A percentile compares a stretch with the other conserved stretches of the same genome.
phyloP scores from a whole-genome alignment of 768 basidiomycete genomes.

The Lactifluus echinatus region DNA sequence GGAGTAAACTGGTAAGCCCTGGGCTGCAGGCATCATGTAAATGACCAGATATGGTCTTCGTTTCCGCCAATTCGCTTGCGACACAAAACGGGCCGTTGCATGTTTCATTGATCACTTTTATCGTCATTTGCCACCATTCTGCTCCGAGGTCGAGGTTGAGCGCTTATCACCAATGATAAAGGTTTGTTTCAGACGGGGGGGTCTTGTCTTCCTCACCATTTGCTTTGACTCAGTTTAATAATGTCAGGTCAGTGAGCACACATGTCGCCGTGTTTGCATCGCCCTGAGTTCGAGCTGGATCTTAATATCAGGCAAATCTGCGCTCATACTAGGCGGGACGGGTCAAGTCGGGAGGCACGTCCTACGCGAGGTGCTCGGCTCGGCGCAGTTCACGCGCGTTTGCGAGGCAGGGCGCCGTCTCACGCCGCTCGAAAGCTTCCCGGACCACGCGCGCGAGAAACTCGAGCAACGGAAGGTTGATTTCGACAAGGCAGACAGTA shows the following conservation, averaged over 20 bases:
- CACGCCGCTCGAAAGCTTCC: slow-evolving; percentile 36
- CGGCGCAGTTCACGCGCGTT: slow-evolving; percentile 46
- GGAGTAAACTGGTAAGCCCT: too few species aligned
- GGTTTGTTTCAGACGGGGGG: too few species aligned
- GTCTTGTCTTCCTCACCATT: too few species aligned
- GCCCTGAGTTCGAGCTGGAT: background rate
- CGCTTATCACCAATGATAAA: too few species aligned
- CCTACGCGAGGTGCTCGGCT: slow-evolving; percentile 51
- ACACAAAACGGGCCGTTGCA: too few species aligned
- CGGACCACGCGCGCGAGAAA: slow-evolving; percentile 39
- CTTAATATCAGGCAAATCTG: slow-evolving; percentile 28
- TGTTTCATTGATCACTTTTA: too few species aligned
- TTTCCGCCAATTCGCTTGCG: too few species aligned
- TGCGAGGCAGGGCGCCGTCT: slow-evolving; percentile 62
- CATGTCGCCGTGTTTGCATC: background rate
- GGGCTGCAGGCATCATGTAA: too few species aligned
- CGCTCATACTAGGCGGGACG: slow-evolving; percentile 66
- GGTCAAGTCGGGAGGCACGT: slow-evolving; percentile 57
- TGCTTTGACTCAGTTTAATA: background rate
- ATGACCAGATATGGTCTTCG: too few species aligned
- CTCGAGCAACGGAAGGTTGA: slow-evolving; percentile 59
- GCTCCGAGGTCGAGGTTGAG: too few species aligned
- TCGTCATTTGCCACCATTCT: too few species aligned
- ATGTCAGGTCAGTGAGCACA: background rate
- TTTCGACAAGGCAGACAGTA: slow-evolving; percentile 50